Evolutionary conservation across 805 yeast genomes (phyloP).

Genomic region (Pichia pseudocactophila): DNA sequence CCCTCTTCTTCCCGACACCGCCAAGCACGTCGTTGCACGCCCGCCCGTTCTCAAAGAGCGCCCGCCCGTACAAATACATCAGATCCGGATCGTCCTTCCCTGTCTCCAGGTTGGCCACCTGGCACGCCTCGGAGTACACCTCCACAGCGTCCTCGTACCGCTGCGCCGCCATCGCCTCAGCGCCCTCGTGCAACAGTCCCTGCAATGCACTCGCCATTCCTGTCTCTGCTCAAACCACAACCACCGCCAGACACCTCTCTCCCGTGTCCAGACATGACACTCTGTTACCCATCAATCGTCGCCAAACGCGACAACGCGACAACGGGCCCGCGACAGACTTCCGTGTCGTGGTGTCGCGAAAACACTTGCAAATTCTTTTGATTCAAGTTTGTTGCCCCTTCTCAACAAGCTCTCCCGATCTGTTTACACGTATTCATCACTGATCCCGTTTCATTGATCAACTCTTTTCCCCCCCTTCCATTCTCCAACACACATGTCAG

Average conservation of each 20-base stretch:
- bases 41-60: slow-evolving; percentile 71
- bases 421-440: no score
- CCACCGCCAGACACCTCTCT: no score
- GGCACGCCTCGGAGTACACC: slow-evolving; percentile 68
- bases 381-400: no score
- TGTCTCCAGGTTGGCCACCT: slow-evolving; percentile 35
- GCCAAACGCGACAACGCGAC: no score
- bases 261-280: no score
- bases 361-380: no score
- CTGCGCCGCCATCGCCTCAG: slow-evolving; percentile 53
- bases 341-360: no score
- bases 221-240: no score
- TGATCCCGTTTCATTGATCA: no score
- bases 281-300: no score
- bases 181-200: slow-evolving; percentile 49
- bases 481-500: background rate
- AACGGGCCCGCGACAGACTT: no score
- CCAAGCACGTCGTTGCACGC: slow-evolving; percentile 71
- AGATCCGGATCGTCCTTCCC: slow-evolving; percentile 69
- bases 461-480: background rate
- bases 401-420: no score
- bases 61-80: slow-evolving; percentile 67
- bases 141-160: slow-evolving; percentile 63
- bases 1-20: slow-evolving; percentile 27
- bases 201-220: slow-evolving; percentile 23